Percentiles rank a stretch among this genome's conserved stretches.
Evolutionary conservation across 1,284 basidiomycete genomes (phyloP).

Genomic region (Peniophora sp.): DNA sequence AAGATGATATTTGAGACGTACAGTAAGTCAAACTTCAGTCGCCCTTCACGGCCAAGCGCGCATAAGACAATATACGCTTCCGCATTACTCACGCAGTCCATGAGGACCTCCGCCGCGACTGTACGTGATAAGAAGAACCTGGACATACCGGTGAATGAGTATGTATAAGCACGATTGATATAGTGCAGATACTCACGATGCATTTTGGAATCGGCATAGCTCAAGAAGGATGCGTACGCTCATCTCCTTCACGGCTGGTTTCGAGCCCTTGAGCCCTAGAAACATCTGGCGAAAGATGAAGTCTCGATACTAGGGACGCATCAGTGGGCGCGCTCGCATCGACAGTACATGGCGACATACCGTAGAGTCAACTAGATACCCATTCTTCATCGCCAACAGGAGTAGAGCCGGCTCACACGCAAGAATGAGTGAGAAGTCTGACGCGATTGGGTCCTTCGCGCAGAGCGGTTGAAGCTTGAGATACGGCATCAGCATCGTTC

Average conservation of each 20-base stretch:
- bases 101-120: slow-evolving; percentile 69
- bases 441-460: slow-evolving; percentile 58
- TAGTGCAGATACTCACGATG: no score
- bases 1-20: no score
- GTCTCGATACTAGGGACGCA: slow-evolving; percentile 55
- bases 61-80: slow-evolving; percentile 60
- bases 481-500: neutral
- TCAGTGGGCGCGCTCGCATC: neutral
- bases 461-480: neutral
- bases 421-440: slow-evolving; percentile 63
- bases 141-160: no score
- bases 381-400: slow-evolving; percentile 60
- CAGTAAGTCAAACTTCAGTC: slow-evolving; percentile 45
- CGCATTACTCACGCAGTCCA: slow-evolving; percentile 66
- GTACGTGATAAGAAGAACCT: slow-evolving; percentile 76
- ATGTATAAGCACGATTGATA: no score
- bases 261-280: neutral
- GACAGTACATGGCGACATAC: no score
- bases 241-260: no score
- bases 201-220: no score
- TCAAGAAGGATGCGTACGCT: no score
- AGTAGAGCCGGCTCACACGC: slow-evolving; percentile 67
- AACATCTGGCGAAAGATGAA: slow-evolving; percentile 80
- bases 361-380: slow-evolving; percentile 55
- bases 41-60: slow-evolving; percentile 49